A percentile compares a stretch with the other conserved stretches of the same genome.
Conservation (phyloP, 768 basidiomycete genomes). For the Inosperma sp. region DNA sequence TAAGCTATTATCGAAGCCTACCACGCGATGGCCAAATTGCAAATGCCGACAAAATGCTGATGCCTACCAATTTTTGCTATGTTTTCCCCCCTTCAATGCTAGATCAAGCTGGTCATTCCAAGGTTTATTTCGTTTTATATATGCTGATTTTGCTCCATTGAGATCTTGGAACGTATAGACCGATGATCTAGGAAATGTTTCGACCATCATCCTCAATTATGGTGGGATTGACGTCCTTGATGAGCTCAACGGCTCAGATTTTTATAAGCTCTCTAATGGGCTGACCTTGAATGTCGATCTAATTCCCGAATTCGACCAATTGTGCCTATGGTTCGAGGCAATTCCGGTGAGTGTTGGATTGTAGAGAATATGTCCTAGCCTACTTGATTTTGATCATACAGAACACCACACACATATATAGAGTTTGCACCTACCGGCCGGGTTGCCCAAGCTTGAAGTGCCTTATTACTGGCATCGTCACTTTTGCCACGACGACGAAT, state of each 20-base stretch:
- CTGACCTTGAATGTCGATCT: conserved; percentile 7
- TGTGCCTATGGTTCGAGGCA: conserved; percentile 16
- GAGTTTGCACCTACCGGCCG: conserved; percentile 3
- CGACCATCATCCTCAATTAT: conserved; percentile 1
- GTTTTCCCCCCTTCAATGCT: conserved; percentile 15
- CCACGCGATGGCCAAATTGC: not conserved
- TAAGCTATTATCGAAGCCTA: not conserved
- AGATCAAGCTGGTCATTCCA: not conserved
- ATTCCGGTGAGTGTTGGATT: conserved; percentile 2
- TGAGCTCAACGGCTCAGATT: conserved; percentile 8
- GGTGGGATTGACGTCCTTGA: conserved; percentile 9
- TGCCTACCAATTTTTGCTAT: conserved; percentile 5
- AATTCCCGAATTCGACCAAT: conserved; percentile 1
- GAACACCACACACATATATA: conserved; percentile 10
- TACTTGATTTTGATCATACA: conserved; percentile 1
- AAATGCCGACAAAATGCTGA: not conserved
- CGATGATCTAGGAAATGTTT: not conserved
- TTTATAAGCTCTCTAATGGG: conserved; percentile 9
- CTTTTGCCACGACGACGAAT: conserved; percentile 7
- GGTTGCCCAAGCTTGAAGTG: not conserved
- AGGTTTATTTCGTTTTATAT: conserved; percentile 1
- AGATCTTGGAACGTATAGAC: conserved; percentile 1
- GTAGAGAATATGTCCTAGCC: too few relatives aligned
- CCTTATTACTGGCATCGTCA: conserved; percentile 1
- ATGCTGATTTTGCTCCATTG: conserved; percentile 1